These are phyloP conservation scores for Mycena rebaudengoi DNA, from an alignment of 768 basidiomycete genomes.

Conservation along the genomic window DNA sequence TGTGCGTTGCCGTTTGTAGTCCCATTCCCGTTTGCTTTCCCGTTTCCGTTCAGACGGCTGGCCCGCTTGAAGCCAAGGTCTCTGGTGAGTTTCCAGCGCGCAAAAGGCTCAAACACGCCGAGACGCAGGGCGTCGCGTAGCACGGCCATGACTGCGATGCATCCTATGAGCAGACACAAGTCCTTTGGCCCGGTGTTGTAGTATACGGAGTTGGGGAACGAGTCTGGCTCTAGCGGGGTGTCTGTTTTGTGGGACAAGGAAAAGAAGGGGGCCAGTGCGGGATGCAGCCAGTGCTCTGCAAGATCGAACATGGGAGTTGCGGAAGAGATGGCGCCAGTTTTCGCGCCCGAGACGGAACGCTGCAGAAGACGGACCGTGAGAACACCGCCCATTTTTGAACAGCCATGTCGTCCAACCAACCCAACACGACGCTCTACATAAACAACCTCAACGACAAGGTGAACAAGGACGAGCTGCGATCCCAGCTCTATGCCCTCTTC, in stretches of 20 bases:
- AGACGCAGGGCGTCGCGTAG: slow-evolving; percentile 83
- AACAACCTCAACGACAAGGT: slow-evolving; percentile 94
- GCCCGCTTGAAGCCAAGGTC: slow-evolving; percentile 49
- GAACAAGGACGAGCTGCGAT: slow-evolving; percentile 88
- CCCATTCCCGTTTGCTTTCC: slow-evolving; percentile 30
- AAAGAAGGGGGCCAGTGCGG: slow-evolving; percentile 73
- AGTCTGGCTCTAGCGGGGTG: slow-evolving; percentile 68
- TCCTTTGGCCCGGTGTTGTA: slow-evolving; percentile 82
- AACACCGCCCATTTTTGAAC: slow-evolving; percentile 46
- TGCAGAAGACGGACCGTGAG: slow-evolving; percentile 21
- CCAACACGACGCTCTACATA: slow-evolving; percentile 89
- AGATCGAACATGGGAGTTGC: slow-evolving; percentile 47
- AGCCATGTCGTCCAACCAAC: no score
- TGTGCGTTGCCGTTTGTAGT: slow-evolving; percentile 34
- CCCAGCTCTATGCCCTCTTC: slow-evolving; percentile 88
- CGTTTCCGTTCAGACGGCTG: slow-evolving; percentile 43
- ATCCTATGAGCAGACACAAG: slow-evolving; percentile 80
- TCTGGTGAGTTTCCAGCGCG: slow-evolving; percentile 73
- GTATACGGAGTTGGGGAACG: slow-evolving; percentile 74
- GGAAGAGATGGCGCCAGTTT: slow-evolving; percentile 19
- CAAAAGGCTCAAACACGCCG: slow-evolving; percentile 81
- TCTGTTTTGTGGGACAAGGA: slow-evolving; percentile 74
- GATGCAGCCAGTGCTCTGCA: slow-evolving; percentile 53
- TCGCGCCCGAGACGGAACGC: neutral
- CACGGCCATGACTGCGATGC: slow-evolving; percentile 87